Conservation (phyloP, 371 early-diverging fungal genomes). For the Lichtheimia ramosa region DNA sequence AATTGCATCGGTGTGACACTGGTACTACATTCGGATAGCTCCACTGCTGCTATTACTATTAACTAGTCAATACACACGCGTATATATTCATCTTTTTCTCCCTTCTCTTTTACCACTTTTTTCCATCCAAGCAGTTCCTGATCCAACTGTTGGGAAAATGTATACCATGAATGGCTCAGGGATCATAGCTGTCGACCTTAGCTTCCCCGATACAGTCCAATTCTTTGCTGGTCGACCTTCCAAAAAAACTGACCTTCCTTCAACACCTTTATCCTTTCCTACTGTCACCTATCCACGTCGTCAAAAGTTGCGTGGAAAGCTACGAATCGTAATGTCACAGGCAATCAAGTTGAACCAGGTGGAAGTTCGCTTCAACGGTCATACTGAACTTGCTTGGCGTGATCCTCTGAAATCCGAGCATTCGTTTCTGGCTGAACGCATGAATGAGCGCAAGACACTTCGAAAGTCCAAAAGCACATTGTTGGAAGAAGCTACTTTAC, state of each 20-base stretch:
- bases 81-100: not conserved
- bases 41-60: too few species aligned
- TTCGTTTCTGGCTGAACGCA: constrained; percentile 20
- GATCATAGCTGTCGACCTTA: constrained; percentile 32
- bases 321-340: constrained; percentile 29
- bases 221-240: constrained; percentile 31
- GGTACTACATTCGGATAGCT: too few species aligned
- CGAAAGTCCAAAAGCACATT: constrained; percentile 27
- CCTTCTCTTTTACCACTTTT: not conserved
- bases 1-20: too few species aligned
- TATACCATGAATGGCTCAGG: constrained; percentile 19
- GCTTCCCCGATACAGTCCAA: constrained; percentile 23
- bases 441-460: constrained; percentile 27
- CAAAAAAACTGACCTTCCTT: constrained; percentile 5
- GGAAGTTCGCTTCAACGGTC: constrained; percentile 30
- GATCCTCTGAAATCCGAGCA: constrained; percentile 22
- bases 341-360: constrained; percentile 25
- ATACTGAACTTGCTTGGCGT: constrained; percentile 29
- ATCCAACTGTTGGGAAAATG: not conserved
- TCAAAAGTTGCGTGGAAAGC: constrained; percentile 36
- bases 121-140: not conserved
- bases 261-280: not conserved
- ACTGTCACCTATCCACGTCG: constrained; percentile 25
- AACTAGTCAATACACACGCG: too few species aligned
- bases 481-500: constrained; percentile 29